phyloP scores from a whole-genome alignment of 768 basidiomycete species.

The Megacollybia marginata region DNA sequence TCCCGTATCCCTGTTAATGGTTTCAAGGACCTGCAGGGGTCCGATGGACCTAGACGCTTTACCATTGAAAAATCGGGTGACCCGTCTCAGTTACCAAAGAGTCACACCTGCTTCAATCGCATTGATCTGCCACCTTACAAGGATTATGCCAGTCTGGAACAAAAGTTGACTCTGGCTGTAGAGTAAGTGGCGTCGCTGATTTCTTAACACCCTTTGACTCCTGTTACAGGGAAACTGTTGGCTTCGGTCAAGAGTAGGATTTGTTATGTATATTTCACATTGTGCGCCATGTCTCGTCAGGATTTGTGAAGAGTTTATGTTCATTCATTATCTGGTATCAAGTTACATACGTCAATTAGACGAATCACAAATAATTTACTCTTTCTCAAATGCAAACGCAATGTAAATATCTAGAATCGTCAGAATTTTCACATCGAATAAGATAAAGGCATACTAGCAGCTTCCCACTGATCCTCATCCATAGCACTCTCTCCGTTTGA shows the following conservation, averaged over 20 bases:
- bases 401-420: slow-evolving; percentile 73
- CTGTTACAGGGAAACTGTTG: slow-evolving; percentile 73
- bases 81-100: slow-evolving; percentile 93
- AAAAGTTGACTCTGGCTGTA: slow-evolving; percentile 90
- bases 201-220: slow-evolving; percentile 10
- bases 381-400: slow-evolving; percentile 86
- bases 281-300: not conserved
- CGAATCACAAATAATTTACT: slow-evolving; percentile 12
- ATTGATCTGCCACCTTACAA: slow-evolving; percentile 98
- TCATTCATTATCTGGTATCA: not conserved
- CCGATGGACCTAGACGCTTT: slow-evolving; percentile 93
- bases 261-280: not conserved
- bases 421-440: slow-evolving; percentile 1
- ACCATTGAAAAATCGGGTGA: slow-evolving; percentile 99
- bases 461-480: slow-evolving; percentile 96
- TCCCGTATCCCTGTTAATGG: slow-evolving; percentile 97
- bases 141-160: slow-evolving; percentile 88
- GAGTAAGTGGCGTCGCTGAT: slow-evolving; percentile 52
- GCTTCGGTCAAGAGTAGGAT: slow-evolving; percentile 84
- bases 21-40: slow-evolving; percentile 97
- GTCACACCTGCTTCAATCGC: slow-evolving; percentile 92
- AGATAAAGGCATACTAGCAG: slow-evolving; percentile 72
- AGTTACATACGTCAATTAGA: slow-evolving; percentile 1
- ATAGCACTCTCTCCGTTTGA: slow-evolving; percentile 81
- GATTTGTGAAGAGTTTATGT: not conserved